Base-by-base conservation (phyloP, 2,329 filamentous ascomycete genomes). In the Westerdykella aurantiaca region DNA sequence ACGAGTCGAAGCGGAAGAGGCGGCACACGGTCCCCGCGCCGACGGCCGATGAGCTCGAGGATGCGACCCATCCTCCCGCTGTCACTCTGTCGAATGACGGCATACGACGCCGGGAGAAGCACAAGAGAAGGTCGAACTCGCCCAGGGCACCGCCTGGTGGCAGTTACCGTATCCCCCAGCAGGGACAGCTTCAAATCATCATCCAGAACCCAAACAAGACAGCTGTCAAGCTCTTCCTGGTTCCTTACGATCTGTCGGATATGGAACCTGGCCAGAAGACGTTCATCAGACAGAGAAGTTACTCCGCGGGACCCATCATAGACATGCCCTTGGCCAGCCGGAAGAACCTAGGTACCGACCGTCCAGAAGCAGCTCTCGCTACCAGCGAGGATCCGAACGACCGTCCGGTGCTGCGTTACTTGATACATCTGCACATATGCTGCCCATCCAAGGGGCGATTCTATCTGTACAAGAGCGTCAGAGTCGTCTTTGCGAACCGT, bases 201-300 rank as follows among this genome's bases (percentile, higher is more conserved):
- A 88, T 98, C 64, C 97, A 97, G 66, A 98, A 97, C 58, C 91
- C 90, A 13, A 95, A 97, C 71, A 97, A 97, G 64, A 97, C 93
- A 3, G 93, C 93, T 1, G 91, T 97, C 43, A 97, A 98, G 66
- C 74, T 98, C 0, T 97, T 97, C 56, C 76, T 97, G 18, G 81
- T 98, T 2, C 93, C 91, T 0, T 98, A 97, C 56, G 89, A 97
- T 62, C 74, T 98, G 1, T 78, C 81, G 1, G 91, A 88, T 41
- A 98, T 98, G 91, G 85, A 93, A 49, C 80, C 88, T 0, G 89
- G 89, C 0, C 94, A 88, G 13, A 97, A 97, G 68, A 98, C 93
- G 0, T 97, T 97, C 56, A 85, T 98, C 48, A 82, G 93, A 23
- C 93, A 98, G 69, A 84, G 93, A 47, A 93, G 86, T 64, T 97